phyloP scores from a whole-genome alignment of 1,139 yeast genomes.

The Kurtzmaniella quercitrusa region DNA sequence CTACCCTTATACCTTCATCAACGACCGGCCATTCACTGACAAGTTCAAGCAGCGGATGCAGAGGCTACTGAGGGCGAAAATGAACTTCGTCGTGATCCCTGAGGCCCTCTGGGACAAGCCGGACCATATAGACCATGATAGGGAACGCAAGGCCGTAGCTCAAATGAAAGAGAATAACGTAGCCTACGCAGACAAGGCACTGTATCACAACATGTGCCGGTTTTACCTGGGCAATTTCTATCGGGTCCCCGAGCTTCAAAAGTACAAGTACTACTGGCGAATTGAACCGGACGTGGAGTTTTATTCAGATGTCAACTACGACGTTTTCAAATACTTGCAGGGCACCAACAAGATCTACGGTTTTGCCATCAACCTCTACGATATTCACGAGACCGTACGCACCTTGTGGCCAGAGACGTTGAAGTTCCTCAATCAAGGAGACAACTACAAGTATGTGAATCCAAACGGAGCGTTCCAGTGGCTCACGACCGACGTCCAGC shows the following conservation, averaged over 20 bases:
- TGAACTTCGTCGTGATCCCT: slow-evolving; percentile 56
- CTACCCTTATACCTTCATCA: slow-evolving; percentile 78
- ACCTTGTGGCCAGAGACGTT: slow-evolving; percentile 69
- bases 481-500: slow-evolving; percentile 62
- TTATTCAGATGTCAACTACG: slow-evolving; percentile 66
- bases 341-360: slow-evolving; percentile 64
- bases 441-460: slow-evolving; percentile 58
- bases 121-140: slow-evolving; percentile 40
- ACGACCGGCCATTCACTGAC: slow-evolving; percentile 62
- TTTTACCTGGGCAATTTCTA: slow-evolving; percentile 58
- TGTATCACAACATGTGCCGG: slow-evolving; percentile 75
- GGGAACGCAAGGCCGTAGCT: slow-evolving; percentile 36
- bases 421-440: slow-evolving; percentile 50
- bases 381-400: slow-evolving; percentile 57
- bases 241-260: slow-evolving; percentile 54
- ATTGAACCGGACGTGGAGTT: slow-evolving; percentile 84
- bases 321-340: slow-evolving; percentile 71
- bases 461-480: slow-evolving; percentile 61
- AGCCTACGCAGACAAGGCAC: slow-evolving; percentile 57
- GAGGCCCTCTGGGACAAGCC: slow-evolving; percentile 67
- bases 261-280: slow-evolving; percentile 67
- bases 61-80: slow-evolving; percentile 43
- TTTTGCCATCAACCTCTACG: slow-evolving; percentile 63
- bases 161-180: slow-evolving; percentile 42
- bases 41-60: slow-evolving; percentile 45